Base-by-base conservation (phyloP, 2,329 filamentous ascomycete genomes). In the Calycina herbarum region DNA sequence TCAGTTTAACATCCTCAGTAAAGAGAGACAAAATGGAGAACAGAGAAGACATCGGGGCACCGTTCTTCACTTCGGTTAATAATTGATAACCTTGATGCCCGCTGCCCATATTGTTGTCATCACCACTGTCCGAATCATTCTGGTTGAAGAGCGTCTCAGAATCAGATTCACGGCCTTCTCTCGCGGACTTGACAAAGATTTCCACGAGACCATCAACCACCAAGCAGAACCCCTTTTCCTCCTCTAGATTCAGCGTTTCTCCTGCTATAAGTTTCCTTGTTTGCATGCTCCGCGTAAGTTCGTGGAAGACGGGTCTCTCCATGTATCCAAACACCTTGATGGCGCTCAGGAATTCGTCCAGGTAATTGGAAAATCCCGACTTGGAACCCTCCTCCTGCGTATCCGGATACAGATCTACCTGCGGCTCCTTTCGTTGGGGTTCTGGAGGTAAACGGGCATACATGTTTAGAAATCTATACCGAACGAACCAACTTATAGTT, bases 311-410 rank as follows among this genome's bases (percentile, higher is more conserved):
- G 0, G 95, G 93, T 31, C 95, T 88, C 77, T 99, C 95, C 56
- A 99, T 82, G 75, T 98, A 99, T 8, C 95, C 95, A 79, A 99
- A 99, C 65, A 99, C 95, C 78, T 98, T 99, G 81, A 99, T 99
- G 35, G 96, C 95, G 76, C 94, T 98, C 27, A 99, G 82, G 73
- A 99, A 99, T 77, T 99, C 96, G 78, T 99, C 95, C 31, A 99
- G 83, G 73, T 99, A 99, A 76, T 94, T 99, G n/a, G 93, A 89
- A 57, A 99, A 82, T 0, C 94, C 95, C 0, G 93, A 89, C 78
- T 99, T 99, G 35, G 88, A 89, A 68, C 94, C 93, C 60, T 91
- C 91, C 71, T 97, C 94, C 73, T 96, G 92, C 3, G 91, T 89
- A 74, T 98, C 94, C 3, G 95, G 94, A 75, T 98, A 98, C 13